Conservation (phyloP, 768 basidiomycete species). For the Grammothele lineata region DNA sequence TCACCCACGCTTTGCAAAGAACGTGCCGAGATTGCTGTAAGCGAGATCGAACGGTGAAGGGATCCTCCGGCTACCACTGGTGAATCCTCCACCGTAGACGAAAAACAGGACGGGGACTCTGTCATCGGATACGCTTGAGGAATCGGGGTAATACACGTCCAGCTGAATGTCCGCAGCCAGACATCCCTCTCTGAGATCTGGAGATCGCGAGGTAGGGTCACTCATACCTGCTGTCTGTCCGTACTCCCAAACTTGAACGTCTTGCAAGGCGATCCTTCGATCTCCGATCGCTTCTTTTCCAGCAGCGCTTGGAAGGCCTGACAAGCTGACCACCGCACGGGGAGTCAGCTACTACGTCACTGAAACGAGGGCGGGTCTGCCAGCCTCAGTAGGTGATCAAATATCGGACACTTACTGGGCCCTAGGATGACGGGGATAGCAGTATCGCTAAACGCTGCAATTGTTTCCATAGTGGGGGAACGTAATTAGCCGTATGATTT, state of each 20-base stretch:
- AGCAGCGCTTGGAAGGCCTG: conserved; percentile 47
- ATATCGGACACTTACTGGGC: conserved; percentile 13
- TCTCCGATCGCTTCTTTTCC: conserved; percentile 41
- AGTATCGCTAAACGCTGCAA: conserved; percentile 8
- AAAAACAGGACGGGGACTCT: conserved; percentile 54
- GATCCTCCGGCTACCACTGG: conserved; percentile 43
- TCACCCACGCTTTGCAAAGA: conserved; percentile 52
- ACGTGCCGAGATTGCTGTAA: conserved; percentile 56
- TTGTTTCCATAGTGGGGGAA: conserved; percentile 11
- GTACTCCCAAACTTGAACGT: conserved; percentile 55
- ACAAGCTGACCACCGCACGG: conserved; percentile 39
- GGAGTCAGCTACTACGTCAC: background rate
- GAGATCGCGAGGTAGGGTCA: background rate
- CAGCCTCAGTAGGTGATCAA: no score
- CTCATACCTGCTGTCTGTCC: conserved; percentile 46
- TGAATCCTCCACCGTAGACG: conserved; percentile 65
- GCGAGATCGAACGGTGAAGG: conserved; percentile 44
- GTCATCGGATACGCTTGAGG: conserved; percentile 7
- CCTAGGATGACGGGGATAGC: conserved; percentile 4
- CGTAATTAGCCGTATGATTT: no score
- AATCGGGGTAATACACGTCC: conserved; percentile 57
- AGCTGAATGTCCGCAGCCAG: no score
- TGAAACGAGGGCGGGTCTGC: background rate
- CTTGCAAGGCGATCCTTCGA: conserved; percentile 43
- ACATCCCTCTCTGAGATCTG: background rate